Conservation (phyloP, 805 yeast genomes). For the Lipomyces sp. region DNA sequence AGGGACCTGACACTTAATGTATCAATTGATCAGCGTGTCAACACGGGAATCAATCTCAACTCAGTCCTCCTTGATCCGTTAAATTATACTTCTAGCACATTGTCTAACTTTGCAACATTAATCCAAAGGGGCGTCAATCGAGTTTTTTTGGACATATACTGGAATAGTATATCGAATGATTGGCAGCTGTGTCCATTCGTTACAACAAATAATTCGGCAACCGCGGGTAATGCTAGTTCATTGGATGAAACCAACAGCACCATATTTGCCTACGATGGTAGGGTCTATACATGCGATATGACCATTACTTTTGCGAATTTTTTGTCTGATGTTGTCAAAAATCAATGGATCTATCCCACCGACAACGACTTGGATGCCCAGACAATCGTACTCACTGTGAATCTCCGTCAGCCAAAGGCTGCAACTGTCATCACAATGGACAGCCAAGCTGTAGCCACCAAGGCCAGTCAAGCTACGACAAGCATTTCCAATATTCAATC, state of each 20-base stretch:
- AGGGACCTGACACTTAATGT: slow-evolving; percentile 45
- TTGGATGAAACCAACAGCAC: slow-evolving; percentile 5
- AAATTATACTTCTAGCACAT: slow-evolving; percentile 44
- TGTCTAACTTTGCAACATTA: slow-evolving; percentile 41
- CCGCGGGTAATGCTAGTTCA: background rate
- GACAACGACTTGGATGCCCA: slow-evolving; percentile 28
- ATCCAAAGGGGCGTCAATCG: slow-evolving; percentile 46
- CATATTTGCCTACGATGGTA: slow-evolving; percentile 8
- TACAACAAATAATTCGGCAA: slow-evolving; percentile 2
- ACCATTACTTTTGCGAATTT: slow-evolving; percentile 18
- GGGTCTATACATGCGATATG: slow-evolving; percentile 16
- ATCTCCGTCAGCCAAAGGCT: slow-evolving; percentile 14
- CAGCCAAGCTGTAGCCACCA: background rate
- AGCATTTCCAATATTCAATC: slow-evolving; percentile 2
- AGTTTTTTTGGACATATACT: slow-evolving; percentile 55
- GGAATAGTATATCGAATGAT: slow-evolving; percentile 49
- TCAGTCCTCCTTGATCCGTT: slow-evolving; percentile 41
- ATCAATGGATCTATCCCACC: slow-evolving; percentile 23
- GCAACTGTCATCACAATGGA: background rate
- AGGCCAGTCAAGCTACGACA: background rate
- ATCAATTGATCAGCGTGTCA: slow-evolving; percentile 44
- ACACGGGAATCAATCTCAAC: slow-evolving; percentile 47
- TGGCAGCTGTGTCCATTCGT: slow-evolving; percentile 63
- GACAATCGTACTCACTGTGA: slow-evolving; percentile 24
- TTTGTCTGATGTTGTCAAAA: slow-evolving; percentile 15